phyloP scores from a whole-genome alignment of 306 rosid species.

The Fragaria ananassa region DNA sequence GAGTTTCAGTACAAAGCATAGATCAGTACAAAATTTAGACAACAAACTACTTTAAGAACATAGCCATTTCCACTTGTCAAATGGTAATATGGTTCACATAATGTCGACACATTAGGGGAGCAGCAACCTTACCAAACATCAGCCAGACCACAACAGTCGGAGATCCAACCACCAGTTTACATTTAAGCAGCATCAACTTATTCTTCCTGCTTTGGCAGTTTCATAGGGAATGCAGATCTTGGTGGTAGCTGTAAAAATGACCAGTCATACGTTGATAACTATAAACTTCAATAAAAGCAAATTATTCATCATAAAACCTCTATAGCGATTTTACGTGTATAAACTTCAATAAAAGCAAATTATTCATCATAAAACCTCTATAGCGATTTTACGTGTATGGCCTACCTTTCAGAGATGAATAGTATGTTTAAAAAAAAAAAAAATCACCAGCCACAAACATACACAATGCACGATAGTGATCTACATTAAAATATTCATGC shows the following conservation, averaged over 20 bases:
- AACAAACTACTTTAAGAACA: not conserved
- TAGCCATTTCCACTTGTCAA: not conserved
- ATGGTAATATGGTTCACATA: not conserved
- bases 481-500: not conserved
- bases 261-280: not conserved
- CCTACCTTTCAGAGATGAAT: not conserved
- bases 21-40: not conserved
- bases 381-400: not conserved
- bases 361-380: no score
- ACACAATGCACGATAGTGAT: not conserved
- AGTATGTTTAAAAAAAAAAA: no score
- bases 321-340: no score
- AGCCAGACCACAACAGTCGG: not conserved
- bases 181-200: slow-evolving; percentile 5
- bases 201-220: slow-evolving; percentile 17
- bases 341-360: no score
- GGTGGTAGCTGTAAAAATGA: slow-evolving; percentile 3
- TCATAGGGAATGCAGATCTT: not conserved
- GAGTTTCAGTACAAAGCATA: not conserved
- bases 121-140: slow-evolving; percentile 3
- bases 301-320: not conserved
- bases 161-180: not conserved
- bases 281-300: not conserved
- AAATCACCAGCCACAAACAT: not conserved
- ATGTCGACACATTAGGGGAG: slow-evolving; percentile 8